Base-by-base conservation (phyloP, 345 rosid genomes). In the Cochlearia excelsa region DNA sequence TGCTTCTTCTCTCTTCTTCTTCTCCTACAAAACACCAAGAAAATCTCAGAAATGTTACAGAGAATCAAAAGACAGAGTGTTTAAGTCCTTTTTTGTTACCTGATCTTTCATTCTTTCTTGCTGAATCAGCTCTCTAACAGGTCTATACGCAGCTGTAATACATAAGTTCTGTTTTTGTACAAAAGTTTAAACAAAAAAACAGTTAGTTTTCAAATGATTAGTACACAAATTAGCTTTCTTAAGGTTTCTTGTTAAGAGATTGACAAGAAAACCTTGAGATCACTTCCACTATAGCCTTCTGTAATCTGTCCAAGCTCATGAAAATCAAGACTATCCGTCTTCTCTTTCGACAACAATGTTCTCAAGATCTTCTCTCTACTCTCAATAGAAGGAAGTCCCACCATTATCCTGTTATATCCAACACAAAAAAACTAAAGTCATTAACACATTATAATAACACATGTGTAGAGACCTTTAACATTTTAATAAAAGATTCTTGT, bases 261-360 rank as follows among this genome's bases (percentile, higher is more conserved):
- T 37, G 4, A 39, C n/a, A 39, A 9, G 5, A 33, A 7, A 77
- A 89, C 99, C 97, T 90, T 94, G 55, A 94, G 97, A 75, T 94
- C 99, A 77, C 99, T 90, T 69, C 97, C 97, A 52, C 78, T 85
- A 51, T 80, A 94, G 54, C 99, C 99, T 78, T 90, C 99, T 35
- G 99, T 87, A 79, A 87, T 81, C 49, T 78, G 51, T 51, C 86
- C 97, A 74, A 93, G 88, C 75, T 87, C 99, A 76, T 81, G 85
- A 51, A 75, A 93, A 72, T 94, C 92, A 23, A 90, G 79, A 66
- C 75, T 73, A 57, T 77, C 96, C 3, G 79, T 83, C 66, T 79
- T 80, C 72, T 94, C 99, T 78, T 90, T 87, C 0, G 84, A 78
- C 71, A 94, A 70, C 56, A 90, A 86, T 47, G 95, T 90, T 79